A percentile compares a stretch with the other conserved stretches of the same genome.
Conservation (phyloP, 176 grass and related monocot genomes). For the Avena insularis region DNA sequence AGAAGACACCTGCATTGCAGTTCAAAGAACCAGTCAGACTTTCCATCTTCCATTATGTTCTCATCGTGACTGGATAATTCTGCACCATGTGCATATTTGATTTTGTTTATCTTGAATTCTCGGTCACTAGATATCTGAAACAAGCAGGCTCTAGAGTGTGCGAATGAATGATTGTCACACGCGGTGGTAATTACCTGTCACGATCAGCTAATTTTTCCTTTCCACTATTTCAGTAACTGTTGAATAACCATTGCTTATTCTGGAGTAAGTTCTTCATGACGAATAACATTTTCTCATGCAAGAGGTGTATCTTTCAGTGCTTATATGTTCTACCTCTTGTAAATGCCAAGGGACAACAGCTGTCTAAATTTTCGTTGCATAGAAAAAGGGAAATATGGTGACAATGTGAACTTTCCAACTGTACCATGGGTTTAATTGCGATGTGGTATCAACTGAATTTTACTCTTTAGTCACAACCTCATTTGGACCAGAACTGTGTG, state of each 20-base stretch:
- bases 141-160: neutral
- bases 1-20: neutral
- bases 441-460: constrained; percentile 19
- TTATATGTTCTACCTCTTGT: neutral
- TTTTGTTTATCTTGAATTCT: constrained; percentile 18
- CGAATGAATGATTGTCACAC: constrained; percentile 16
- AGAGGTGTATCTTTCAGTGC: neutral
- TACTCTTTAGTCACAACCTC: constrained; percentile 2
- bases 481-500: constrained; percentile 30
- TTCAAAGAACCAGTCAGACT: constrained; percentile 1
- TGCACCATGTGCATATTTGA: constrained; percentile 5
- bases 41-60: constrained; percentile 22
- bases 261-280: constrained; percentile 22
- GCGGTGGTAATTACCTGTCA: neutral
- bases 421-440: neutral
- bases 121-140: constrained; percentile 20
- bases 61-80: neutral
- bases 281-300: neutral
- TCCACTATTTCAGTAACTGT: neutral
- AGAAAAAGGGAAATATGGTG: neutral
- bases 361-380: neutral
- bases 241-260: neutral
- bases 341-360: neutral
- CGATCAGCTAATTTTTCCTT: constrained; percentile 11
- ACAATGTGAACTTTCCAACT: constrained; percentile 18